Base-by-base conservation (phyloP, 371 early-diverging fungal species). In the Encephalitozoon intestinalis region DNA sequence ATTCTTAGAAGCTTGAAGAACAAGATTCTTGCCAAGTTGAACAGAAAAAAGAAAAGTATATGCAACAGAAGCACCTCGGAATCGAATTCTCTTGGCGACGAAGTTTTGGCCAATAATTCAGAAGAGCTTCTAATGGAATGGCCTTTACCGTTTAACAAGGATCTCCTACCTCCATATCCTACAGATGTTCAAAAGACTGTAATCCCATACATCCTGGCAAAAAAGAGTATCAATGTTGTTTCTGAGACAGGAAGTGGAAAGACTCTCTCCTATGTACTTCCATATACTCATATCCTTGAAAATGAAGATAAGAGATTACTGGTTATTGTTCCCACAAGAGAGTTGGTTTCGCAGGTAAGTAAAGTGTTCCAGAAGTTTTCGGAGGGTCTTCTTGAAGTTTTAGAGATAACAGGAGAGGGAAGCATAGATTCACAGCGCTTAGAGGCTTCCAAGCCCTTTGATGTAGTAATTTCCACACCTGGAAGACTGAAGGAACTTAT, bases 291-390 rank as follows among this genome's bases (percentile, higher is more conserved):
- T 84, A 96, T 96, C 82, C 93, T 91, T 79, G 95, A 94, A 5
- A 96, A 96, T 81, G 84, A 93, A 21, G 87, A 90, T 70, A 86
- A 96, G 23, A 87, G 92, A 79, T 96, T 96, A 3, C 83, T 97
- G 12, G 88, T 99, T 69, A 87, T 99, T 0, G 93, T 93, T 54
- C 99, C 99, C n/a, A 99, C 99, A 18, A 92, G 99, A 86, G 99
- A 99, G 84, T 88, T 99, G 83, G 79, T 92, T 90, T 40, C 87
- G 0, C 86, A 85, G 73, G 84, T 85, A 41, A 73, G 81, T 30
- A 75, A 79, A 58, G 84, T 82, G 9, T 76, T 78, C 25, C 82
- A 37, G 77, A 81, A 31, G 83, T 82, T 34, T 51, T 23, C 89
- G 89, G 85, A 94, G 93, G 81, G 87, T 88, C 68, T 92, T 93